Conservation (phyloP, 2,329 filamentous ascomycete genomes). For the Microascus cirrosus region DNA sequence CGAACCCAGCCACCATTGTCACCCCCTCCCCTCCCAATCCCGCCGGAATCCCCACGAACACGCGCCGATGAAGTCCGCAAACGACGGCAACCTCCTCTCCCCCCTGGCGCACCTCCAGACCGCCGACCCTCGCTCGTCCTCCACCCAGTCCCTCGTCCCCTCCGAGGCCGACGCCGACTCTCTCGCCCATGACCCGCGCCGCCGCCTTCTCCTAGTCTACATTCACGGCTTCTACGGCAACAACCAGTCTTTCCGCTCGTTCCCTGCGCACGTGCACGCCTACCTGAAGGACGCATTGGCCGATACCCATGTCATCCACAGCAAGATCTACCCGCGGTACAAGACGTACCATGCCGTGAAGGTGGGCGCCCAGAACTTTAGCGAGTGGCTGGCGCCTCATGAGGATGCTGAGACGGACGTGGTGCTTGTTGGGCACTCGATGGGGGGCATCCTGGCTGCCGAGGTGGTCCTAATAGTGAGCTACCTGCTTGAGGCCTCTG, state of each 20-base stretch:
- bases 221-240: constrained; percentile 88
- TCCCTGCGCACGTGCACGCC: constrained; percentile 78
- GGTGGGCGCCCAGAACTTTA: constrained; percentile 72
- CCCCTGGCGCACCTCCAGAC: neutral
- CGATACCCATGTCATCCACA: constrained; percentile 70
- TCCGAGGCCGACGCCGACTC: constrained; percentile 7
- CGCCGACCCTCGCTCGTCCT: constrained; percentile 35
- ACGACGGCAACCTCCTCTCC: neutral
- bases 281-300: constrained; percentile 54
- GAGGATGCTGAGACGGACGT: constrained; percentile 66
- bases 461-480: constrained; percentile 61
- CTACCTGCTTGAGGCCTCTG: neutral
- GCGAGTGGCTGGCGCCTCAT: constrained; percentile 69
- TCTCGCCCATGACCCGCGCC: constrained; percentile 21
- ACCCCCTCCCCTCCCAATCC: no score
- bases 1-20: no score
- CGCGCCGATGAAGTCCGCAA: neutral
- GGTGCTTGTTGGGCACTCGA: constrained; percentile 76
- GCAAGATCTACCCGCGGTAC: constrained; percentile 76
- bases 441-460: constrained; percentile 75
- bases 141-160: constrained; percentile 31
- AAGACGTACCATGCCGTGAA: constrained; percentile 63
- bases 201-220: constrained; percentile 65
- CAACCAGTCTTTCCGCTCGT: constrained; percentile 76
- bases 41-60: neutral